A percentile compares a stretch with the other conserved stretches of the same genome.
Conservation (phyloP, 179 eudicot species). For the Amaranthus tricolor region DNA sequence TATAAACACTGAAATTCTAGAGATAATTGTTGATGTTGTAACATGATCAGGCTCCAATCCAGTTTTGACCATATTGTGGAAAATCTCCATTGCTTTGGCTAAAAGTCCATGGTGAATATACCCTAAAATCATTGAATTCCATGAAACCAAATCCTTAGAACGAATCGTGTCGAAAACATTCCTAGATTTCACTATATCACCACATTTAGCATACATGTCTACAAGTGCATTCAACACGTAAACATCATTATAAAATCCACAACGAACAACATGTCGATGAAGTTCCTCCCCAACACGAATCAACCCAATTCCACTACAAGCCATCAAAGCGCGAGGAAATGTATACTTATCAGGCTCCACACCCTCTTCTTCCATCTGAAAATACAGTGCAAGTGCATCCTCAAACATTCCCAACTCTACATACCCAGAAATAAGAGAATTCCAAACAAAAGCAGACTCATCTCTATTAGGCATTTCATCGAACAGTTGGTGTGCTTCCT, state of each 20-base stretch:
- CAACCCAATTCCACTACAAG: no score
- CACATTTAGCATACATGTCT: conserved; percentile 64
- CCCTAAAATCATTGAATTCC: conserved; percentile 74
- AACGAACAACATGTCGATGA: no score
- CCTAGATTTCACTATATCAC: conserved; percentile 73
- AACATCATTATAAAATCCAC: conserved; percentile 11
- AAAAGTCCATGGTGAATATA: conserved; percentile 61
- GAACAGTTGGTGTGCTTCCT: conserved; percentile 84
- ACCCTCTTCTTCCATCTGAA: no score
- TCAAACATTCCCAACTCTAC: no score
- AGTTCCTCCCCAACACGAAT: no score
- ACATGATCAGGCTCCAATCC: conserved; percentile 61
- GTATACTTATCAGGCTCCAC: no score
- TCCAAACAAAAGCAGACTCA: conserved; percentile 59
- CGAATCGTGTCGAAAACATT: conserved; percentile 58
- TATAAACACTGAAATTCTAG: conserved; percentile 26
- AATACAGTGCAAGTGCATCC: no score
- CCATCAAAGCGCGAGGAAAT: no score
- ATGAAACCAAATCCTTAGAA: conserved; percentile 61
- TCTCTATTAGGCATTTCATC: conserved; percentile 70
- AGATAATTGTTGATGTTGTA: conserved; percentile 53
- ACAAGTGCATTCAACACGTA: no score
- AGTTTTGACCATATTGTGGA: conserved; percentile 43
- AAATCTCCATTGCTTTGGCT: conserved; percentile 40
- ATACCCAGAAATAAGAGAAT: no score